Conservation (phyloP, 805 yeast genomes). For the Danielia oregonensis region DNA sequence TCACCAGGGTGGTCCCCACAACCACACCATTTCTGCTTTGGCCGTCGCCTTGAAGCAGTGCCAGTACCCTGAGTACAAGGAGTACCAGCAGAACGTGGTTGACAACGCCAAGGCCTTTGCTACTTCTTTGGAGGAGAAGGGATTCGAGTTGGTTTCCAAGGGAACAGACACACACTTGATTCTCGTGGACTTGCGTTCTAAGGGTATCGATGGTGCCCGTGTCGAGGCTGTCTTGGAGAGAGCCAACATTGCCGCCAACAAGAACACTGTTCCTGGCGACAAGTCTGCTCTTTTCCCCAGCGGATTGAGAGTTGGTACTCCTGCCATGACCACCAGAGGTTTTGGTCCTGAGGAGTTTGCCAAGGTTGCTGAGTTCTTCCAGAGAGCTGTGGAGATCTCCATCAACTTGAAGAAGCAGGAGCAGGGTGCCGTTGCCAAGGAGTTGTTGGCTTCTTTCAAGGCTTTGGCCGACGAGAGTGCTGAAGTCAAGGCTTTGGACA, state of each 20-base stretch:
- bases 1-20: slow-evolving; percentile 99
- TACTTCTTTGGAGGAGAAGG: slow-evolving; percentile 56
- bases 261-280: slow-evolving; percentile 96
- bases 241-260: slow-evolving; percentile 91
- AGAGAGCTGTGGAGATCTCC: slow-evolving; percentile 71
- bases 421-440: slow-evolving; percentile 55
- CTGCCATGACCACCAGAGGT: slow-evolving; percentile 98
- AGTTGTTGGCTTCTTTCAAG: slow-evolving; percentile 66
- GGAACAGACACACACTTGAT: slow-evolving; percentile 97
- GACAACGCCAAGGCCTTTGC: slow-evolving; percentile 80
- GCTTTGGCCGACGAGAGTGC: slow-evolving; percentile 59
- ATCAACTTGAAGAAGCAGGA: slow-evolving; percentile 56
- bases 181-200: slow-evolving; percentile 74
- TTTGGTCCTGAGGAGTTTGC: slow-evolving; percentile 74
- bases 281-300: slow-evolving; percentile 94
- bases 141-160: slow-evolving; percentile 76
- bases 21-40: slow-evolving; percentile 94
- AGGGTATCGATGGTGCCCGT: slow-evolving; percentile 92
- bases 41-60: slow-evolving; percentile 96
- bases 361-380: slow-evolving; percentile 75
- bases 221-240: slow-evolving; percentile 86
- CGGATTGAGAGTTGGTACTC: slow-evolving; percentile 95
- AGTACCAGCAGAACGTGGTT: slow-evolving; percentile 80
- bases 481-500: slow-evolving; percentile 56
- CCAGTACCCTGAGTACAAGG: slow-evolving; percentile 78